Evolutionary conservation across 768 basidiomycete species (phyloP), one percentile per base, ranked within the genome.

Genomic region (Omphalotus guepiniiformis): DNA sequence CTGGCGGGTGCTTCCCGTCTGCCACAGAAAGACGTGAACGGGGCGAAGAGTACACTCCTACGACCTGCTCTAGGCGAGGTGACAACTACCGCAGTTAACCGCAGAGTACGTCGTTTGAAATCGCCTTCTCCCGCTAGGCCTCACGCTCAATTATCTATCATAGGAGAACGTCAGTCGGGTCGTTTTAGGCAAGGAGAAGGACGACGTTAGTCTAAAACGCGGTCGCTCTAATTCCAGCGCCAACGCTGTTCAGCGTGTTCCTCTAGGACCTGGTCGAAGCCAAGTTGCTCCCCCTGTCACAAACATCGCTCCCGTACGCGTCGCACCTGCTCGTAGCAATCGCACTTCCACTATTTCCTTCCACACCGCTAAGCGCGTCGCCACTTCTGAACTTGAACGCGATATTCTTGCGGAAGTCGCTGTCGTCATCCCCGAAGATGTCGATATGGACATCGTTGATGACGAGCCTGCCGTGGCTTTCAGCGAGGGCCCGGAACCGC

Each of bases 21-120:
- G 54, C 57, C 74, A 39, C 64, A 72, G 26, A 76, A 76, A 60
- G 73, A 76, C 26, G 69, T 68, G 51, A 64, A 57, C 13, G 29
- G 38, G 28, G 65, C 72, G 55, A 92, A 90, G 73, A 70, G 69
- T 27, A 46, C 32, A 32, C 4, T 37, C 7, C 80, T 82, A 62
- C 78, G 92, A 54, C 75, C 84, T 26, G 89, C 83, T 32, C 75
- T 94, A 41, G 80, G 82, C 49, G 91, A 93, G 67, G 90, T 93
- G 53, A 86, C 86, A 37, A 83, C 78, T 42, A 78, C 79, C 51
- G 82, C 84, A 47, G 79, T 88, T 42, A 89, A 88, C 64, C 79
- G 82, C 62, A 89, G 85, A 71, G 87, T 85, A 59, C 54, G 78
- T 61, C 27, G 29, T 40, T 50, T 52, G 22, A 28, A 41, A n/a